A percentile compares a stretch with the other conserved stretches of the same genome.
These are phyloP conservation scores for Mallotus japonicus DNA, from an alignment of 441 rosid genomes.

Conservation along the genomic window DNA sequence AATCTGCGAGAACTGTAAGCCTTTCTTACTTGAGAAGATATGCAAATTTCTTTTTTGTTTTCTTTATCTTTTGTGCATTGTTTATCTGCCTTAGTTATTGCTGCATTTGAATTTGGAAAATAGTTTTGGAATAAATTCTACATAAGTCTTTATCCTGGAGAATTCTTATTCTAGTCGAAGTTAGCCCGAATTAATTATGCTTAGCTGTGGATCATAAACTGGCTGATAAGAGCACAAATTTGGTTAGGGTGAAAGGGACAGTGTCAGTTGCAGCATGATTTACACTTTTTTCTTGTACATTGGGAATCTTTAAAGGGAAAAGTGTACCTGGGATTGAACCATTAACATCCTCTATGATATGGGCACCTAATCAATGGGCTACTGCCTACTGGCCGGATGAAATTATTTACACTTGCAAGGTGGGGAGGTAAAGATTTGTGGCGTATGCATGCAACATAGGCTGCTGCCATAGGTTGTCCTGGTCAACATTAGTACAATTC, in stretches of 20 bases:
- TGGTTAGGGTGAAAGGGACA: neutral
- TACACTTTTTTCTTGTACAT: neutral
- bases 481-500: neutral
- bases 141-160: neutral
- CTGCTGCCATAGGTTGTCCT: neutral
- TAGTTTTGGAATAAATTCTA: neutral
- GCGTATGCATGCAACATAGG: neutral
- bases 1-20: constrained; percentile 77
- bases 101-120: neutral
- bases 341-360: neutral
- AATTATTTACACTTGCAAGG: neutral
- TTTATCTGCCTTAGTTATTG: neutral
- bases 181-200: neutral
- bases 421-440: neutral
- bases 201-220: neutral
- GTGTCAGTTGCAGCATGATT: neutral
- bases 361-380: neutral
- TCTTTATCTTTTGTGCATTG: constrained; percentile 7
- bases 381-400: neutral
- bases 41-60: neutral
- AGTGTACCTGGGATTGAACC: neutral
- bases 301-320: neutral
- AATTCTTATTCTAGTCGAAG: neutral
- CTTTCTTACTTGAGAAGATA: constrained; percentile 14
- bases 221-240: too few relatives aligned